phyloP scores from a whole-genome alignment of 306 rosid species.

The Ammopiptanthus mongolicus region DNA sequence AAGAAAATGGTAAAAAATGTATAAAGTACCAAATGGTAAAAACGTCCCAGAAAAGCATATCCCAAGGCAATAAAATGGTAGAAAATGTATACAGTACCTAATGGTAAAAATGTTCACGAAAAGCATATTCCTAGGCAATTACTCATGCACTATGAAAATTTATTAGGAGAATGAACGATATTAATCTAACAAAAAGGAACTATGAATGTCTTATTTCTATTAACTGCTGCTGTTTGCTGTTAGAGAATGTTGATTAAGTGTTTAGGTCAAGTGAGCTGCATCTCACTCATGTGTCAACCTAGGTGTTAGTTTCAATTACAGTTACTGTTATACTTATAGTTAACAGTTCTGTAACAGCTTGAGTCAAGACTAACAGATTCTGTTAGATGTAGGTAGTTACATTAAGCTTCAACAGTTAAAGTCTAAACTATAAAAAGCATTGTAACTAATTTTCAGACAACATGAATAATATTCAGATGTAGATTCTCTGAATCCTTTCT shows the following conservation, averaged over 20 bases:
- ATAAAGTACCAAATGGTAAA: not conserved
- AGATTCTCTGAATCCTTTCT: not conserved
- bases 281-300: not conserved
- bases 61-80: not conserved
- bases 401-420: not conserved
- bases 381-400: not conserved
- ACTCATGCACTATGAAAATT: not conserved
- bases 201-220: not conserved
- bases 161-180: constrained; percentile 10
- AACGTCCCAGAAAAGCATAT: constrained; percentile 2
- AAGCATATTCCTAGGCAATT: not conserved
- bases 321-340: not conserved
- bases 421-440: not conserved
- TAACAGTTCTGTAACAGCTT: not conserved
- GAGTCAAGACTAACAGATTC: not conserved
- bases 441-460: not conserved
- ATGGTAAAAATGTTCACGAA: not conserved
- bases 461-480: not conserved
- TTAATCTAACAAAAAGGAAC: not conserved
- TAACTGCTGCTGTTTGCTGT: not conserved
- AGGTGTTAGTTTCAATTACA: not conserved
- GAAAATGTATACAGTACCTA: not conserved
- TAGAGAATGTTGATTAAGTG: not conserved
- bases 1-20: not conserved
- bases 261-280: not conserved